phyloP scores from a whole-genome alignment of 768 basidiomycete genomes.

The Cyclocybe cylindracea region DNA sequence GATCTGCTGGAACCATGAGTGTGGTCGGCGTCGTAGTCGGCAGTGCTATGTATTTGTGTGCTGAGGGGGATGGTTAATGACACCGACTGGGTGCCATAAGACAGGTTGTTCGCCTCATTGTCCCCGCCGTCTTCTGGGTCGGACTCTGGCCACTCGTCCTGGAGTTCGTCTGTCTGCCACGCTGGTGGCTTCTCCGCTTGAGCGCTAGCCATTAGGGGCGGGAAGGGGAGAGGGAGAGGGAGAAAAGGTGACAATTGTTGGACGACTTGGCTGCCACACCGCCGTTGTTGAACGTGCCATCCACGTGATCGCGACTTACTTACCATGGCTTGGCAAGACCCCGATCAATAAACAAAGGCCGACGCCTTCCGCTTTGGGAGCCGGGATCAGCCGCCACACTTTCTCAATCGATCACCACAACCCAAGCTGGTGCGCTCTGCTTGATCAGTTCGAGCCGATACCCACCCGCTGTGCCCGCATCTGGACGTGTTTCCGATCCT shows the following conservation, averaged over 20 bases:
- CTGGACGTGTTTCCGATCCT: conserved; percentile 3
- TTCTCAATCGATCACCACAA: too few relatives aligned
- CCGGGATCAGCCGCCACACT: neutral
- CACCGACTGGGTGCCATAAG: conserved; percentile 55
- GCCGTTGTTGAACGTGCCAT: conserved; percentile 11
- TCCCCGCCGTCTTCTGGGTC: conserved; percentile 52
- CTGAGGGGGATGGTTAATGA: conserved; percentile 61
- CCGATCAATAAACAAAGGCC: conserved; percentile 6
- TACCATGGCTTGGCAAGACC: conserved; percentile 5
- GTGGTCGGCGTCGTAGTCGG: conserved; percentile 30
- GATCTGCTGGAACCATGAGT: conserved; percentile 27
- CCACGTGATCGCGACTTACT: conserved; percentile 19
- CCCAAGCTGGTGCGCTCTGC: too few relatives aligned
- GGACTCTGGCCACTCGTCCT: conserved; percentile 90
- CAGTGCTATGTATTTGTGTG: conserved; percentile 51
- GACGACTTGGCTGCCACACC: neutral
- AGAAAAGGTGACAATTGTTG: neutral
- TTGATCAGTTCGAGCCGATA: conserved; percentile 3
- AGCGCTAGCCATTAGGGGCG: conserved; percentile 30
- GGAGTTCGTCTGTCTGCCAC: conserved; percentile 89
- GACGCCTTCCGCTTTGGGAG: neutral
- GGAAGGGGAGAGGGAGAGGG: conserved; percentile 1
- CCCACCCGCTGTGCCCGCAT: neutral
- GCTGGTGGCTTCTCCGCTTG: conserved; percentile 43
- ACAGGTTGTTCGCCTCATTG: conserved; percentile 37